These are phyloP conservation scores for Arthrinium phaeospermum DNA, from an alignment of 2,329 filamentous ascomycete species.

Conservation along the genomic window DNA sequence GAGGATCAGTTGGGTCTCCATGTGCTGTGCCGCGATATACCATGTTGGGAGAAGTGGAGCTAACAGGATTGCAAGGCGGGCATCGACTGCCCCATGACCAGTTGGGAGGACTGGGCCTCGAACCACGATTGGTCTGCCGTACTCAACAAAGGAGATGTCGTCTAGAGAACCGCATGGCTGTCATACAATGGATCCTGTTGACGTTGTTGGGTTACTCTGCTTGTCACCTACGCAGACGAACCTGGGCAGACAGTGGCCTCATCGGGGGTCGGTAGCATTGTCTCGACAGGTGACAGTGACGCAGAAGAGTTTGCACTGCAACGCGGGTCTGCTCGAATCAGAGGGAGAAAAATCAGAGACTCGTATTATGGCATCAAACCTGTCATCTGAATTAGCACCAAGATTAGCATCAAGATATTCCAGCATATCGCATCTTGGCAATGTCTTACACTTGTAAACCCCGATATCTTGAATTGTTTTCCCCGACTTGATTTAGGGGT, in stretches of 20 bases:
- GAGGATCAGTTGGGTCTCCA: background rate
- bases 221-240: background rate
- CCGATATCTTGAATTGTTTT: background rate
- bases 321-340: background rate
- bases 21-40: background rate
- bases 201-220: background rate
- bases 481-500: background rate
- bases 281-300: background rate
- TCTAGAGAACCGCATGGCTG: background rate
- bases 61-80: constrained; percentile 1
- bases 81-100: constrained; percentile 14
- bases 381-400: background rate
- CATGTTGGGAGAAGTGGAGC: background rate
- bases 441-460: background rate
- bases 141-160: background rate
- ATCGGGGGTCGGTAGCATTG: background rate
- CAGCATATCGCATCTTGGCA: background rate
- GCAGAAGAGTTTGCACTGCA: background rate
- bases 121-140: constrained; percentile 1
- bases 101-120: constrained; percentile 4
- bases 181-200: background rate
- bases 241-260: background rate
- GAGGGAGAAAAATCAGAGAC: background rate
- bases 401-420: background rate
- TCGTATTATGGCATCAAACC: background rate